These are phyloP conservation scores for Viola odorata DNA, from an alignment of 345 rosid genomes.

Conservation along the genomic window DNA sequence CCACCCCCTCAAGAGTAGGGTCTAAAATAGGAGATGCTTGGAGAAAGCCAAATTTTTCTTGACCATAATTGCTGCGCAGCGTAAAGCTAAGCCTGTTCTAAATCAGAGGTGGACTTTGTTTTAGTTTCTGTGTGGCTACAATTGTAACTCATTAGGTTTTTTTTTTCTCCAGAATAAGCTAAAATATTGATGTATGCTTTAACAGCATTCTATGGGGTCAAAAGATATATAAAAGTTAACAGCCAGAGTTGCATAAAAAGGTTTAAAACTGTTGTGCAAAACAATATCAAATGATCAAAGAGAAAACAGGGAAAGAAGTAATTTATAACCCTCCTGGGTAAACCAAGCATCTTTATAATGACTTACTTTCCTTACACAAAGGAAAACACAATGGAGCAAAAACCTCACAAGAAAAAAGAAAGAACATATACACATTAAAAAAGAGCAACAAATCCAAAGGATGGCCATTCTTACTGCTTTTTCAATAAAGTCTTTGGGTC, in stretches of 20 bases:
- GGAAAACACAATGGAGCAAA: too few relatives aligned
- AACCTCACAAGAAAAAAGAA: too few relatives aligned
- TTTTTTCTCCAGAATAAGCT: too few relatives aligned
- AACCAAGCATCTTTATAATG: neutral
- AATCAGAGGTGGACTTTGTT: neutral
- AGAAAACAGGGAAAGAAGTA: neutral
- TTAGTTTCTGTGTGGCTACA: too few relatives aligned
- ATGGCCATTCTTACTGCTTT: constrained; percentile 59
- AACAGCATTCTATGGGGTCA: too few relatives aligned
- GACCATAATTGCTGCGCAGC: neutral
- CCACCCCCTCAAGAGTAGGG: neutral
- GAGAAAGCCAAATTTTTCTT: neutral
- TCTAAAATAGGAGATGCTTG: neutral
- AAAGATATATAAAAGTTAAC: neutral
- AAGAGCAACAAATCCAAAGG: constrained; percentile 14
- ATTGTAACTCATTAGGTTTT: too few relatives aligned
- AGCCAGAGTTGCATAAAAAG: neutral
- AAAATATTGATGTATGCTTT: too few relatives aligned
- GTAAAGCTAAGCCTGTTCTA: neutral
- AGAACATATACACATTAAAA: neutral
- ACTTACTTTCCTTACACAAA: too few relatives aligned
- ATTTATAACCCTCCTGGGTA: neutral
- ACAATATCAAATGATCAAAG: neutral
- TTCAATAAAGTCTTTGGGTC: constrained; percentile 80
- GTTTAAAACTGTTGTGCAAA: neutral